Conservation (phyloP, 192 early-diverging fungal species). For the Phlyctochytrium bullatum region DNA sequence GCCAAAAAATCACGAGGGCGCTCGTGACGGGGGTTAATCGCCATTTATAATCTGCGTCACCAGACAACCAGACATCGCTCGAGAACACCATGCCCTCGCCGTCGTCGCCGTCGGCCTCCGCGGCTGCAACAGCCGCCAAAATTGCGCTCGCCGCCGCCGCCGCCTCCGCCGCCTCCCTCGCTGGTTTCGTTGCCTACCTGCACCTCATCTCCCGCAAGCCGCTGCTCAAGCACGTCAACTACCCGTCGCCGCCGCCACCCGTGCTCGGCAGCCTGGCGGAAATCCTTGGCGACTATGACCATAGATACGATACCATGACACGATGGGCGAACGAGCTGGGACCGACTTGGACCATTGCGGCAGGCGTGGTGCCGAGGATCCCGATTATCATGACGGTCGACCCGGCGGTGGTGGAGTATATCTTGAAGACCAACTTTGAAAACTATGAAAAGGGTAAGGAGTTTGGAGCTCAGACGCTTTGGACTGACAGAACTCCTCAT, state of each 20-base stretch:
- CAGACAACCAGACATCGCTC: too few species aligned
- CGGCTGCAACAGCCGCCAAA: too few species aligned
- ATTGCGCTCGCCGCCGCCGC: too few species aligned
- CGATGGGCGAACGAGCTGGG: not conserved
- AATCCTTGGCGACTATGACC: not conserved
- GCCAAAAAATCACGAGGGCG: too few species aligned
- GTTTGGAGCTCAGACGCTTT: not conserved
- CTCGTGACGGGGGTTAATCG: too few species aligned
- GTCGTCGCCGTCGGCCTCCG: too few species aligned
- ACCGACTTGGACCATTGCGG: not conserved
- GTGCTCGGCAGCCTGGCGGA: not conserved
- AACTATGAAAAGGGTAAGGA: slow-evolving; percentile 26
- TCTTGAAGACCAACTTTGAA: slow-evolving; percentile 35
- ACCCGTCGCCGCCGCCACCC: not conserved
- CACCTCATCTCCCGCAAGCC: not conserved
- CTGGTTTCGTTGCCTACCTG: not conserved
- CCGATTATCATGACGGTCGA: slow-evolving; percentile 9
- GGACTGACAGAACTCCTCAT: not conserved
- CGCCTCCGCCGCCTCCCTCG: too few species aligned
- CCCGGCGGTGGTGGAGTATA: slow-evolving; percentile 26
- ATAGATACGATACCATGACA: not conserved
- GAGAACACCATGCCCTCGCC: too few species aligned
- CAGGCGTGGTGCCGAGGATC: not conserved
- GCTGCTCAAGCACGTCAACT: not conserved
- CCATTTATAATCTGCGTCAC: too few species aligned